phyloP scores from a whole-genome alignment of 2,329 filamentous ascomycete genomes.

The Endothia cerciana region DNA sequence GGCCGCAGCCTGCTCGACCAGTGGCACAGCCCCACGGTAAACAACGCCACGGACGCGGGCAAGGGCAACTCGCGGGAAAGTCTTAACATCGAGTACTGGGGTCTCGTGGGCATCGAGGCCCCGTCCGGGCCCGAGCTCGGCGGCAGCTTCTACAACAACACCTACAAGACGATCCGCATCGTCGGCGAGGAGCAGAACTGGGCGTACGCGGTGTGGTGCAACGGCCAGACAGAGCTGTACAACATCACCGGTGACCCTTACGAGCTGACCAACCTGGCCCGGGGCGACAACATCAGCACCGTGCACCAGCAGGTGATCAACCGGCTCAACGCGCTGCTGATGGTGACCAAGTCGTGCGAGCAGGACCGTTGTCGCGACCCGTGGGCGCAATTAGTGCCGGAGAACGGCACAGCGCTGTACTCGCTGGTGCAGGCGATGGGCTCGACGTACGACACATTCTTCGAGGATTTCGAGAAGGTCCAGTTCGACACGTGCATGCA shows the following conservation, averaged over 20 bases:
- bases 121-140: conserved; percentile 43
- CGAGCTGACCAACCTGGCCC: conserved; percentile 34
- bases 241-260: conserved; percentile 36
- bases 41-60: conserved; percentile 15
- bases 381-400: conserved; percentile 61
- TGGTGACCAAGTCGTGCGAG: conserved; percentile 65
- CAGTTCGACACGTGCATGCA: conserved; percentile 31
- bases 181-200: conserved; percentile 33
- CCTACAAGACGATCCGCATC: conserved; percentile 37
- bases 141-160: conserved; percentile 32
- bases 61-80: conserved; percentile 32
- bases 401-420: conserved; percentile 27
- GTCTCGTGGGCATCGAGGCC: conserved; percentile 33
- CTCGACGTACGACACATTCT: conserved; percentile 30
- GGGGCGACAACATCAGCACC: conserved; percentile 36
- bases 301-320: conserved; percentile 45
- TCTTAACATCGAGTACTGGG: conserved; percentile 37
- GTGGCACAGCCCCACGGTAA: conserved; percentile 34
- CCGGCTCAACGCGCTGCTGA: conserved; percentile 60
- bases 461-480: conserved; percentile 30
- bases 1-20: conserved; percentile 37
- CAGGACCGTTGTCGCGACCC: conserved; percentile 56
- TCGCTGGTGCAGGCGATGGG: conserved; percentile 33
- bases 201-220: conserved; percentile 38
- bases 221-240: conserved; percentile 39